A percentile compares a stretch with the other conserved stretches of the same genome.
phyloP scores from a whole-genome alignment of 2,329 filamentous ascomycete genomes.

The Aspergillus sp. region DNA sequence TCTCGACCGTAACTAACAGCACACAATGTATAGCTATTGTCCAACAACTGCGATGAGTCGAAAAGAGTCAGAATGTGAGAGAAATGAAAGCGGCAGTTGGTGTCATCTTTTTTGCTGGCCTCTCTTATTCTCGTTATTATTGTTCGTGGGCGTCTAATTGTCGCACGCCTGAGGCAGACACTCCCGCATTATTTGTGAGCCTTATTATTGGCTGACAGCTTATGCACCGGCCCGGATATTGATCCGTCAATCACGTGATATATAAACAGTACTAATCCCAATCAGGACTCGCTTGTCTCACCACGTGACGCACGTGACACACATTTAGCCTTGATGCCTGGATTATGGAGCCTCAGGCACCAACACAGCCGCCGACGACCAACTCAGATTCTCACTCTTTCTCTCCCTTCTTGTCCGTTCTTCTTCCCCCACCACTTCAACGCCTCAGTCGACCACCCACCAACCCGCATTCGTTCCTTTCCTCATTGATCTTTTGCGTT shows the following conservation, averaged over 20 bases:
- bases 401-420: constrained; percentile 27
- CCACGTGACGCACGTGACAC: background rate
- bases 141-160: background rate
- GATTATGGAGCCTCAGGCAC: constrained; percentile 15
- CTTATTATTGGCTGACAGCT: constrained; percentile 12
- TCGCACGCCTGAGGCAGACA: constrained; percentile 14
- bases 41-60: constrained; percentile 8
- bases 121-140: background rate
- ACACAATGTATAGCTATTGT: constrained; percentile 6
- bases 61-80: constrained; percentile 7
- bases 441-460: constrained; percentile 14
- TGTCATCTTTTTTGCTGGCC: background rate
- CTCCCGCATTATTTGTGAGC: constrained; percentile 11
- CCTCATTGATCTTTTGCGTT: constrained; percentile 27
- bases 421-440: constrained; percentile 20
- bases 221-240: background rate
- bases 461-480: constrained; percentile 18
- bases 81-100: constrained; percentile 5
- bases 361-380: constrained; percentile 6
- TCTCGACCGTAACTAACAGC: background rate
- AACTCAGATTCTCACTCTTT: constrained; percentile 26
- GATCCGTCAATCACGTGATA: constrained; percentile 16
- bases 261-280: constrained; percentile 9
- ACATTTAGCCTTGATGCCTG: constrained; percentile 18
- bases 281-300: constrained; percentile 18